phyloP scores from a whole-genome alignment of 2,329 filamentous ascomycete genomes.

The Talaromyces islandicus region DNA sequence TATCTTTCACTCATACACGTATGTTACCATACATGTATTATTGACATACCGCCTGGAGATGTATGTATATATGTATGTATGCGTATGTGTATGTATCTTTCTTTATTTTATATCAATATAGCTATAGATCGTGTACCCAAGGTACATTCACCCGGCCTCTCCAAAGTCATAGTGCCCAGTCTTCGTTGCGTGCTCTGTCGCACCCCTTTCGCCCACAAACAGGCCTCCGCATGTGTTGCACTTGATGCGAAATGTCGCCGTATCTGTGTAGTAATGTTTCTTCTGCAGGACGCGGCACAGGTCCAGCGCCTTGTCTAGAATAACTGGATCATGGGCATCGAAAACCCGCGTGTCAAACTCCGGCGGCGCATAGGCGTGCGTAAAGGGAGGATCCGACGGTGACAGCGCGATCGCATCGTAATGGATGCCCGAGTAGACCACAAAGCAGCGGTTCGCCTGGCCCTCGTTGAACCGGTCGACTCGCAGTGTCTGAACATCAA shows the following conservation, averaged over 20 bases:
- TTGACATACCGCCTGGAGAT: too few species aligned
- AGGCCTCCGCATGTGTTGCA: slow-evolving; percentile 58
- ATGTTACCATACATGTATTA: neutral
- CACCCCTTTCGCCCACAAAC: slow-evolving; percentile 42
- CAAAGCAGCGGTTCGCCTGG: slow-evolving; percentile 61
- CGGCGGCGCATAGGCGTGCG: slow-evolving; percentile 54
- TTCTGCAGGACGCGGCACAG: slow-evolving; percentile 62
- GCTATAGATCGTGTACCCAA: neutral
- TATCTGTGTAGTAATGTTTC: slow-evolving; percentile 84
- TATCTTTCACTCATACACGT: neutral
- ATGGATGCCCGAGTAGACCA: slow-evolving; percentile 89
- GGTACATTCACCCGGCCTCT: slow-evolving; percentile 30
- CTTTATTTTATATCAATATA: neutral
- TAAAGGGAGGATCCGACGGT: slow-evolving; percentile 53
- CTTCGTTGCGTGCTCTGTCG: slow-evolving; percentile 39
- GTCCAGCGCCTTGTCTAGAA: slow-evolving; percentile 56
- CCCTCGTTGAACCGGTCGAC: slow-evolving; percentile 76
- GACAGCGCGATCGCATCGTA: slow-evolving; percentile 84
- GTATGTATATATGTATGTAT: too few species aligned
- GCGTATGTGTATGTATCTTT: neutral
- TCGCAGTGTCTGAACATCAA: slow-evolving; percentile 66
- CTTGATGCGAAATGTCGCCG: slow-evolving; percentile 67
- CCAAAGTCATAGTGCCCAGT: slow-evolving; percentile 47
- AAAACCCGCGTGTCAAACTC: slow-evolving; percentile 79
- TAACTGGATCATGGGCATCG: slow-evolving; percentile 49